A percentile compares a stretch with the other conserved stretches of the same genome.
phyloP scores from a whole-genome alignment of 331 rosid species.

The Acacia concinna region DNA sequence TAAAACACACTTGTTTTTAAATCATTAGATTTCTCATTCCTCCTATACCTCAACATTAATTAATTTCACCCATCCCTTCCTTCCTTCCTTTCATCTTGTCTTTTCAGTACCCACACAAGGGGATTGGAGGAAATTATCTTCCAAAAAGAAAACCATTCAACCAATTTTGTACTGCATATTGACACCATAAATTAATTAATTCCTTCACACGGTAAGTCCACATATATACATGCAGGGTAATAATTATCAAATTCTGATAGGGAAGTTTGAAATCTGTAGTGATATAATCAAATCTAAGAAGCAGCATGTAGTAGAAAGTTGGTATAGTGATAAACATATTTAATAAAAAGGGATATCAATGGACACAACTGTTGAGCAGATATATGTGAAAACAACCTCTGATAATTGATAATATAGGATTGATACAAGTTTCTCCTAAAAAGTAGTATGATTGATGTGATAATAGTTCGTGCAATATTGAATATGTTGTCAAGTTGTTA shows the following conservation, averaged over 20 bases:
- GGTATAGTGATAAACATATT: too few species aligned
- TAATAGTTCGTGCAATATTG: too few species aligned
- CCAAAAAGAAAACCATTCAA: too few species aligned
- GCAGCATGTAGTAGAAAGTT: too few species aligned
- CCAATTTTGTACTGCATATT: neutral
- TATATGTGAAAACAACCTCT: conserved; percentile 37
- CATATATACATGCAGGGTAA: neutral
- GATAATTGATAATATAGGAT: too few species aligned
- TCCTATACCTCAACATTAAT: neutral
- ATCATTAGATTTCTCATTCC: conserved; percentile 30
- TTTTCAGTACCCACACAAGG: too few species aligned
- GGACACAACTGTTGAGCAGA: too few species aligned
- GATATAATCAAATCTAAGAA: conserved; percentile 38
- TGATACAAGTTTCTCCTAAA: too few species aligned
- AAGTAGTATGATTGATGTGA: too few species aligned
- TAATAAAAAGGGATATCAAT: too few species aligned
- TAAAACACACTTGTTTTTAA: conserved; percentile 20
- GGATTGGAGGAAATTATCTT: too few species aligned
- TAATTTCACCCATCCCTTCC: neutral
- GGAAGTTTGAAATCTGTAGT: conserved; percentile 23
- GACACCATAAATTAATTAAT: conserved; percentile 28
- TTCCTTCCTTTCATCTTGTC: neutral
- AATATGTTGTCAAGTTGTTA: too few species aligned
- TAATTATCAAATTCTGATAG: conserved; percentile 31
- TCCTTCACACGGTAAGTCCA: conserved; percentile 47